These are phyloP conservation scores for Leishmania braziliensis DNA, from an alignment of 208 protist genomes.

Conservation along the genomic window DNA sequence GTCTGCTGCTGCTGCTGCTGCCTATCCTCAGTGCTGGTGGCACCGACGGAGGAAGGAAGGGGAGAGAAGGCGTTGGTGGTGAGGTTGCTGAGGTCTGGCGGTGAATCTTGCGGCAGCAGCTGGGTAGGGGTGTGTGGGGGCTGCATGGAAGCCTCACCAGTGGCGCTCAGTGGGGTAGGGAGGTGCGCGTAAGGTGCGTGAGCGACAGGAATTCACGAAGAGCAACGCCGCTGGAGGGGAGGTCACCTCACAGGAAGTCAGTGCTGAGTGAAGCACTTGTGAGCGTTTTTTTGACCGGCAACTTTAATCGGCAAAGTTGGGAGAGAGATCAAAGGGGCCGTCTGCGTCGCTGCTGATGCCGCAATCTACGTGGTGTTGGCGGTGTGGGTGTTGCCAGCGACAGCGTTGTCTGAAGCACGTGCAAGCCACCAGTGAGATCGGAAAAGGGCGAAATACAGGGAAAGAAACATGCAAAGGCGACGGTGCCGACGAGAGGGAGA, in stretches of 20 bases:
- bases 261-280: slow-evolving; percentile 9
- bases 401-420: not conserved
- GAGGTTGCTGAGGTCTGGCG: not conserved
- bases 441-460: not conserved
- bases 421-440: not conserved
- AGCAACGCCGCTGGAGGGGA: slow-evolving; percentile 11
- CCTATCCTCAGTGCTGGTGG: not conserved
- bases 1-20: not conserved
- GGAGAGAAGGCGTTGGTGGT: not conserved
- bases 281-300: not conserved
- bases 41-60: not conserved
- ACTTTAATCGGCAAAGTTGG: slow-evolving; percentile 4
- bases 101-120: not conserved
- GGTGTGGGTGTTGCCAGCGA: not conserved
- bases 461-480: not conserved
- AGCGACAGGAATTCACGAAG: not conserved
- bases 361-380: not conserved
- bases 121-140: not conserved
- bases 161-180: slow-evolving; percentile 2
- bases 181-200: not conserved
- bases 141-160: not conserved
- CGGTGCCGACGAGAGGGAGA: not conserved
- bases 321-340: not conserved
- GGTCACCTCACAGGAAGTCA: slow-evolving; percentile 7
- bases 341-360: slow-evolving; percentile 6